A percentile compares a stretch with the other conserved stretches of the same genome.
These are phyloP conservation scores for Cytospora paraplurivora DNA, from an alignment of 2,329 filamentous ascomycete genomes.

Conservation along the genomic window DNA sequence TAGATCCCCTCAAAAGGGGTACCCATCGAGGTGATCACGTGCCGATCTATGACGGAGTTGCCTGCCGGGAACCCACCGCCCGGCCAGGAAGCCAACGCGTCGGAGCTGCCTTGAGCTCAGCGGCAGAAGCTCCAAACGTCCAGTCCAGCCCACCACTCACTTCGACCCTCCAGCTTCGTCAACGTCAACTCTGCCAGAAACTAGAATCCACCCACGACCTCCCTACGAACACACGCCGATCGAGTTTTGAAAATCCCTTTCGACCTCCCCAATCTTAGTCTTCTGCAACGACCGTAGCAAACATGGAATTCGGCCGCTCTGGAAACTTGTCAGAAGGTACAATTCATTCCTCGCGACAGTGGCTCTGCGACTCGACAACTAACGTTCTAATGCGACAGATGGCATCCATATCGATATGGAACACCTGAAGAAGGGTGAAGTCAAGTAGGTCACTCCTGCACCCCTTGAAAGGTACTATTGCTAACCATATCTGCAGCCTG, in stretches of 20 bases:
- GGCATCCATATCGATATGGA: slow-evolving; percentile 99
- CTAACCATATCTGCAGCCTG: slow-evolving; percentile 61
- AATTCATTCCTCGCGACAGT: neutral
- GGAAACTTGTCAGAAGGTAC: slow-evolving; percentile 67
- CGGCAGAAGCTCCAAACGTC: slow-evolving; percentile 29
- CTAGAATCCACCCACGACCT: slow-evolving; percentile 12
- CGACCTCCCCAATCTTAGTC: neutral
- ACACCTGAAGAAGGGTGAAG: slow-evolving; percentile 96
- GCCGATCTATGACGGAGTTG: slow-evolving; percentile 15
- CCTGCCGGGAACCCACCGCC: slow-evolving; percentile 24
- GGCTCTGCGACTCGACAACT: slow-evolving; percentile 27
- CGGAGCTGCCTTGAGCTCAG: slow-evolving; percentile 49
- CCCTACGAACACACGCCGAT: neutral
- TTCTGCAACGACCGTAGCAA: slow-evolving; percentile 35
- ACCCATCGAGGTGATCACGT: slow-evolving; percentile 18
- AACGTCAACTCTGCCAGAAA: slow-evolving; percentile 5
- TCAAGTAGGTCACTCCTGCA: slow-evolving; percentile 71
- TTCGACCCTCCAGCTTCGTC: slow-evolving; percentile 7
- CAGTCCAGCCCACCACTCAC: slow-evolving; percentile 17
- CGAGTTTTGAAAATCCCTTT: neutral
- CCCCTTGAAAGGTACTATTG: slow-evolving; percentile 18
- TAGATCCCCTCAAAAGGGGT: neutral
- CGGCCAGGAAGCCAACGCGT: slow-evolving; percentile 40
- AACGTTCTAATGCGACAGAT: slow-evolving; percentile 59
- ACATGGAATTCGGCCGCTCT: slow-evolving; percentile 65